Evolutionary conservation across 1,139 yeast genomes (phyloP), one percentile per base, ranked within the genome.

Genomic region (Geotrichum siamense): DNA sequence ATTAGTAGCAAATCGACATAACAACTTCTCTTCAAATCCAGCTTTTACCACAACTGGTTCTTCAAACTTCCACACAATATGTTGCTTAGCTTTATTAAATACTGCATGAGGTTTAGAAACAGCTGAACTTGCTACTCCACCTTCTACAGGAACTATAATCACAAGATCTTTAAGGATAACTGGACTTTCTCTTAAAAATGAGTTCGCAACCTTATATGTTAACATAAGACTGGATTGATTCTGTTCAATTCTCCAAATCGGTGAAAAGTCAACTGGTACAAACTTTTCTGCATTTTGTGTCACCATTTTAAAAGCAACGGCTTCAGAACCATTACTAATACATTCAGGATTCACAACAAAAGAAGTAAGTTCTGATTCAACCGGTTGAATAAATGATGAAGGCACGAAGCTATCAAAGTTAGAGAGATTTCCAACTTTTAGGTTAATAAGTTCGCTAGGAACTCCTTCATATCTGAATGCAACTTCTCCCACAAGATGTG

Each of bases 41-140:
- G 78, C 72, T 35, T 75, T 77, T 37, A 83, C 73, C 9, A 66
- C 65, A 3, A 83, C 89, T 12, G 67, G 65, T 43, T 57, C 58
- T 19, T 46, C 41, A 57, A 75, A 78, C 59, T 83, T 75, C 96
- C 96, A 87, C 1, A 91, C 82, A 47, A 89, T 80, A 63, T 96
- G 76, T 55, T 78, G 82, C 58, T 78, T 79, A 39, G 85, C 96
- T 59, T 77, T 80, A 63, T 81, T 85, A 69, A 86, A 86, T 1
- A 93, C 76, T 41, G 96, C 97, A 47, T 83, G 79, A 3, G 97
- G 97, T 58, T 83, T 84, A 10, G 94, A 82, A 49, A 87, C 78
- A 1, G 96, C 96, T 21, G 86, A 74, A 17, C 60, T 58, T 21
- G 78, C 74, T 30, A 70, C 67, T 3, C 87, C 78, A 6, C 68